Conservation (phyloP, 2,329 filamentous ascomycete species). For the Colletotrichum caudatum region DNA sequence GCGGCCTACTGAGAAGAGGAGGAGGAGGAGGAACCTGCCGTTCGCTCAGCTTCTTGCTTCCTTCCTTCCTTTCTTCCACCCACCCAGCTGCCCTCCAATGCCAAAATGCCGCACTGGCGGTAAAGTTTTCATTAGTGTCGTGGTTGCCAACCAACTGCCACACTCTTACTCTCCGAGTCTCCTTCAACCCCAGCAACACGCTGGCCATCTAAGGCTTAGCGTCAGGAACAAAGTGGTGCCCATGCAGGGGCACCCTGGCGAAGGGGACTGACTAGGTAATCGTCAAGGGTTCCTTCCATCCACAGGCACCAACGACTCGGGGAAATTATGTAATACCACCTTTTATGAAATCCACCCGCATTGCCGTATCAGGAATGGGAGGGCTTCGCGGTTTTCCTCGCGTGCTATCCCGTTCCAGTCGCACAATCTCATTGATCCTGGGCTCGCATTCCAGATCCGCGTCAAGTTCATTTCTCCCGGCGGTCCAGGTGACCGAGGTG, state of each 20-base stretch:
- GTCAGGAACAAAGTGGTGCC: conserved; percentile 27
- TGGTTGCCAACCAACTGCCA: conserved; percentile 2
- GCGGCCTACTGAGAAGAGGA: neutral
- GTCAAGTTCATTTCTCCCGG: neutral
- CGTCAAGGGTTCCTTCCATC: neutral
- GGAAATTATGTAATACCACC: conserved; percentile 39
- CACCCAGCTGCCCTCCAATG: neutral
- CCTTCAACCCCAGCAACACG: neutral
- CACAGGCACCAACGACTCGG: conserved; percentile 3
- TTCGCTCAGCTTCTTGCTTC: neutral
- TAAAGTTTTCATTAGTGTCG: neutral
- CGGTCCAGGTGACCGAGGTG: conserved; percentile 6
- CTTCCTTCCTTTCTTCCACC: neutral
- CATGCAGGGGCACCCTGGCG: conserved; percentile 26
- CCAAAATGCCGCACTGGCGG: conserved; percentile 27
- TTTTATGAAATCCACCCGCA: conserved; percentile 40
- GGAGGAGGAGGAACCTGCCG: too few species aligned
- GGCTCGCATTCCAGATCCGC: neutral
- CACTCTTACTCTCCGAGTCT: neutral
- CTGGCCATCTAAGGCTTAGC: conserved; percentile 34
- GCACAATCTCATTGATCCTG: conserved; percentile 6
- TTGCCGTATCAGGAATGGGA: conserved; percentile 21
- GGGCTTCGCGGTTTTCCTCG: conserved; percentile 15
- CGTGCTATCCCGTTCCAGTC: neutral
- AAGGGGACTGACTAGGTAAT: neutral